Evolutionary conservation across 192 early-diverging fungal species (phyloP), one percentile per base, ranked within the genome.

Genomic region (Umbelopsis vinacea): DNA sequence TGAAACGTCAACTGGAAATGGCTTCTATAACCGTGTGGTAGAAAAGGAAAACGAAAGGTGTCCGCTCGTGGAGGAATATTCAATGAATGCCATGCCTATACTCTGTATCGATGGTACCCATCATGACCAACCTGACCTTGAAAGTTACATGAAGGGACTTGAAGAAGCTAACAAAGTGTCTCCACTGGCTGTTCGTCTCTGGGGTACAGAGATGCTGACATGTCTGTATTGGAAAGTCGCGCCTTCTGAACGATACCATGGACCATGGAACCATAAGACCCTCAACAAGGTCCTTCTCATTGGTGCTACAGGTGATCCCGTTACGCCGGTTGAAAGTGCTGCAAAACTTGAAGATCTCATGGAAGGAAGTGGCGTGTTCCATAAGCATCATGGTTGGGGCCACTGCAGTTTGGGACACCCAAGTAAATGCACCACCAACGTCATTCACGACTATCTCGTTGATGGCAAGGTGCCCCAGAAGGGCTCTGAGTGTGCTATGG

Each of bases 221-320:
- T 68, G 67, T 9, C 5, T 68, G 48, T 73, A 76, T 68, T 83
- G 81, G 81, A 76, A 75, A 38, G 78, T 53, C 15, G 23, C 26
- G 15, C 72, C 78, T 17, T 67, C 70, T 22, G 79, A 83, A 69
- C 66, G 81, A 3, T 85, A 74, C 45, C 22, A 73, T 14, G 84
- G 84, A 14, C 84, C 84, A 0, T 85, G 84, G 84, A 83, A 83
- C 52, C 46, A 72, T 22, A 81, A 15, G 17, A 60, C 74, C 0
- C 79, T 75, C 24, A 79, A 76, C 37, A 66, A 52, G 26, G 33
- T 73, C 22, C 35, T 85, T 21, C 9, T 85, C 11, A 60, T 85
- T 46, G 79, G 82, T 35, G 80, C 74, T 54, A 81, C 77, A 0
- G 77, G 69, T 24, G 81, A 85, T 66, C 84, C 84, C 38, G 81